These are phyloP conservation scores for Juncus inflexus DNA, from an alignment of 176 grass and related monocot species.

Conservation along the genomic window DNA sequence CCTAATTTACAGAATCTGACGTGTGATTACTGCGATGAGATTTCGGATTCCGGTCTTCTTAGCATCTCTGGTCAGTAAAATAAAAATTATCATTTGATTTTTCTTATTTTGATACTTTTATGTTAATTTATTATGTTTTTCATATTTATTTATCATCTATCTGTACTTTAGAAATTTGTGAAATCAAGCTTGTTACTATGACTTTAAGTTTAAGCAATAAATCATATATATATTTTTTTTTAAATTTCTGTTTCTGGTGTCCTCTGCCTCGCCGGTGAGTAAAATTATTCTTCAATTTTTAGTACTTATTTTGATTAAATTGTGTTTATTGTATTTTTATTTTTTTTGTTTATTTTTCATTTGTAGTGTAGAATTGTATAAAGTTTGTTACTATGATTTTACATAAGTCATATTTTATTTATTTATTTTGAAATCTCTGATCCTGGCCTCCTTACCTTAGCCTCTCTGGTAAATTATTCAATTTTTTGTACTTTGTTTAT, in stretches of 20 bases:
- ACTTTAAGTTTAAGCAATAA: background rate
- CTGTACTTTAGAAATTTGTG: background rate
- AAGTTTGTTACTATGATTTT: too few relatives aligned
- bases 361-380: too few relatives aligned
- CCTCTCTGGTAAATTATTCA: constrained; percentile 22
- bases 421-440: constrained; percentile 46
- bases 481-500: background rate
- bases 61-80: constrained; percentile 56
- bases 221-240: background rate
- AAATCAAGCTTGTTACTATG: background rate
- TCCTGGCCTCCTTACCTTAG: constrained; percentile 46
- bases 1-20: constrained; percentile 60
- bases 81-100: constrained; percentile 14
- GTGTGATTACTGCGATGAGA: constrained; percentile 85
- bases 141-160: background rate
- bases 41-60: constrained; percentile 68
- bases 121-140: background rate
- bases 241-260: too few relatives aligned
- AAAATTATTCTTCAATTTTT: too few relatives aligned
- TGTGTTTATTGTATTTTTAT: too few relatives aligned
- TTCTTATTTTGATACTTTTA: constrained; percentile 22
- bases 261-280: too few relatives aligned
- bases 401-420: too few relatives aligned
- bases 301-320: too few relatives aligned
- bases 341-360: too few relatives aligned